Conservation (phyloP, 2,329 filamentous ascomycete genomes). For the Xylariomycetidae sp. region DNA sequence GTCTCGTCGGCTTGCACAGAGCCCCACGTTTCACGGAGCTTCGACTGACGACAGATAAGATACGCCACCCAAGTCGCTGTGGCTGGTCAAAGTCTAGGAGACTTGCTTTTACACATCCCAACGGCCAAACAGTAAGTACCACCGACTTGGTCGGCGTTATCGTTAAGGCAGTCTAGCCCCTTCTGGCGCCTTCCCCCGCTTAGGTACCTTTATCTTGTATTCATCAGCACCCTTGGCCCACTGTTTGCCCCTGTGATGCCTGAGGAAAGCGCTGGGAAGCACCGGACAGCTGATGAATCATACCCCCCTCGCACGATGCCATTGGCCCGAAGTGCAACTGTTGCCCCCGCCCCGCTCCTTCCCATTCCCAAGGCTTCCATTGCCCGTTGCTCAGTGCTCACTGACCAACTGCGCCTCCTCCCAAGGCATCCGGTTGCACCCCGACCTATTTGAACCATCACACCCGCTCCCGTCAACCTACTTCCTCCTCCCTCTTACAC, state of each 20-base stretch:
- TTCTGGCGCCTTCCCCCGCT: conserved; percentile 25
- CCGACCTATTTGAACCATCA: conserved; percentile 12
- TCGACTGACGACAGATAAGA: too few relatives aligned
- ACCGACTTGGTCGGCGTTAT: too few relatives aligned
- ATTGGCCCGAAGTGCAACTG: conserved; percentile 14
- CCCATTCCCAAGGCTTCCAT: conserved; percentile 26
- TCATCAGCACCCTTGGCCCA: conserved; percentile 5
- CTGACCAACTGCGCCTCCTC: conserved; percentile 22
- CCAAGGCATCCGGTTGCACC: conserved; percentile 12
- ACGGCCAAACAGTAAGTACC: too few relatives aligned
- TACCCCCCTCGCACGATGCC: conserved; percentile 6
- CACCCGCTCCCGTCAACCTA: conserved; percentile 10
- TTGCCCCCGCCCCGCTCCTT: conserved; percentile 12
- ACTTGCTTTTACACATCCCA: too few relatives aligned
- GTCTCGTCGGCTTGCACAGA: too few relatives aligned
- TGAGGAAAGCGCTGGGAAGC: too few relatives aligned
- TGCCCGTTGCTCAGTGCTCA: conserved; percentile 11
- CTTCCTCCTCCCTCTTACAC: conserved; percentile 1
- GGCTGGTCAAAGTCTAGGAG: too few relatives aligned
- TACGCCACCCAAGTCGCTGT: too few relatives aligned
- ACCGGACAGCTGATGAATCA: conserved; percentile 26
- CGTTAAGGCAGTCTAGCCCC: conserved; percentile 16
- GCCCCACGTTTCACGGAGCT: too few relatives aligned
- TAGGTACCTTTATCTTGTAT: conserved; percentile 14
- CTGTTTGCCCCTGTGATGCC: conserved; percentile 2